phyloP scores from a whole-genome alignment of 2,329 filamentous ascomycete species.

The Paramyrothecium roridum region DNA sequence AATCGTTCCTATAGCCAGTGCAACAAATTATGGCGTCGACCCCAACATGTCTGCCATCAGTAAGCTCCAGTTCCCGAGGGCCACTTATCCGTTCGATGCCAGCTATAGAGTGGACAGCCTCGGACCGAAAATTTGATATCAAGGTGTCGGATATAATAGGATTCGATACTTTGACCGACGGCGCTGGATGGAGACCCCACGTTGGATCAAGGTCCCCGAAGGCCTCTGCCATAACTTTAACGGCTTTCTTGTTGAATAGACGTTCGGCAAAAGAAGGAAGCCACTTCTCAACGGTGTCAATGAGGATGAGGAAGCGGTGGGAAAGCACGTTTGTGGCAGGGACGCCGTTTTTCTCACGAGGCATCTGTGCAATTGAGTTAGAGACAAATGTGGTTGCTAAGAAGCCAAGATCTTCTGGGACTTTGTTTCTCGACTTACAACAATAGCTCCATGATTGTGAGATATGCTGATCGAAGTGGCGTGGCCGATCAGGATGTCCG shows the following conservation, averaged over 20 bases:
- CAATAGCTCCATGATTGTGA: constrained; percentile 19
- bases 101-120: constrained; percentile 28
- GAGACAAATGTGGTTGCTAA: constrained; percentile 1
- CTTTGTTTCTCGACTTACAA: constrained; percentile 9
- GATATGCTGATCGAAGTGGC: constrained; percentile 15
- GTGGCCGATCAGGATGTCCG: constrained; percentile 26
- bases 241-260: constrained; percentile 11
- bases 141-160: constrained; percentile 24
- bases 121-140: constrained; percentile 30
- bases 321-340: constrained; percentile 29
- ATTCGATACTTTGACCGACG: constrained; percentile 18
- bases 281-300: constrained; percentile 20
- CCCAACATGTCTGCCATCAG: constrained; percentile 23
- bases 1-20: constrained; percentile 32
- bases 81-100: constrained; percentile 20
- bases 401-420: neutral
- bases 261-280: constrained; percentile 9
- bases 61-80: constrained; percentile 21
- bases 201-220: constrained; percentile 14
- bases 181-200: constrained; percentile 22
- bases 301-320: constrained; percentile 24
- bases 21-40: constrained; percentile 31
- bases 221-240: constrained; percentile 10
- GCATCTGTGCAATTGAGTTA: constrained; percentile 14
- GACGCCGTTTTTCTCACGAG: constrained; percentile 24